Base-by-base conservation (phyloP, 441 rosid species). In the Melastoma candidum region DNA sequence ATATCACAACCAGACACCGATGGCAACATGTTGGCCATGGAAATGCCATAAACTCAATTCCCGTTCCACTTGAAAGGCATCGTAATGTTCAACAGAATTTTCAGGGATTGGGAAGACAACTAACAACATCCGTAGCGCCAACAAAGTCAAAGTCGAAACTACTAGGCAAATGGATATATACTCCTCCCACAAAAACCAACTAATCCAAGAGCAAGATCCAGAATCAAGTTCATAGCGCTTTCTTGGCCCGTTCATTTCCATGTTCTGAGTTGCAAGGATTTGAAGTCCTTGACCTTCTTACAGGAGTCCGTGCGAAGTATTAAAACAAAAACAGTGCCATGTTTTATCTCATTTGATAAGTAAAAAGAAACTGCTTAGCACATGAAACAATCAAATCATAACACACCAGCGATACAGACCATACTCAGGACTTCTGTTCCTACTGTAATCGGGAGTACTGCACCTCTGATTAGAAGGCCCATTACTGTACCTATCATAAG, bases 341-440 rank as follows among this genome's bases (percentile, higher is more conserved):
- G 11, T 51, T 24, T 51, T 22, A 41, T 7, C 22, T 52, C 26
- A 29, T 36, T 25, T 0, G 11, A 17, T 17, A 17, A 2, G 12
- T 46, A 49, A 25, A 44, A 12, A 47, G 14, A 58, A 44, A 12
- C 13, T 1, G 14, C 44, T 7, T 7, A 14, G 24, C 44, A 49
- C 51, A 25, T 6, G 27, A 26, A 29, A 27, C 10, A 11, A 26
- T 11, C 25, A 24, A 32, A 47, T 41, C n/a, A 13, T 11, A 47
- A 25, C 49, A 29, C 77, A 89, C 97, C 97, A 77, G 67, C 87
- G 81, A 60, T 67, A 74, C 61, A 85, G 67, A 13, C 75, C 81
- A 49, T 71, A 55, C 53, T 68, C 84, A 4, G 86, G 82, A 54
- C 84, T 80, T 41, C 73, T 55, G 11, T 64, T 75, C 43, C 61